Base-by-base conservation (phyloP, 257 asterid genomes). In the Nicotiana knightiana region DNA sequence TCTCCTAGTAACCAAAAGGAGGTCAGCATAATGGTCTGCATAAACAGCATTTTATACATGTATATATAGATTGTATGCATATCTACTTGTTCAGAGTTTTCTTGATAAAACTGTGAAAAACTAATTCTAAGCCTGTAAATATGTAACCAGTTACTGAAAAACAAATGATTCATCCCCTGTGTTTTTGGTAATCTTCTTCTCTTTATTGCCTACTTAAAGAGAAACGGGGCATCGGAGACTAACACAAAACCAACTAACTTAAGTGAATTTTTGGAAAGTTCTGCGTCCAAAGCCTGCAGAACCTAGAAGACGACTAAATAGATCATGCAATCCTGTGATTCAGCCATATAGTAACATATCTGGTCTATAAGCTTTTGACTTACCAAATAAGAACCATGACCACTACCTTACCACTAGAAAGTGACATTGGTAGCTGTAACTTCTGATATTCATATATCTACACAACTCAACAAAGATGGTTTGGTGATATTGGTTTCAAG, bases 1-100 rank as follows among this genome's bases (percentile, higher is more conserved):
- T 95, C 87, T 89, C 97, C 98, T 95, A 81, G 32, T 75, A 71
- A 78, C 9, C 63, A 81, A 88, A 84, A 63, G 55, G 39, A 84
- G 68, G 24, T 57, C 63, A 57, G 7, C 26, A 43, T 43, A 57
- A 17, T 57, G 63, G 0, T 17, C 63, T 57, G 24, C 24, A 57
- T 57, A 57, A 57, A 18, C 17, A 12, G 17, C 17, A 53, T 53
- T 12, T 53, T 10, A 13, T 53, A 53, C 17, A 53, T 53, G 57
- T 53, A 53, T 12, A 53, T 53, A 53, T 12, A 53, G 57, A 53
- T 53, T 43, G 5, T 13, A 53, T 0, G 57, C 17, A 53, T 11
- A 53, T 53, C 26, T 57, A 57, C 63, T 57, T 57, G 10, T 57
- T 57, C 63, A 57, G 10, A 55, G 39, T 13, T 54, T 15, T 15